Conservation (phyloP, 2,329 filamentous ascomycete species). For the Juglanconis sp. region DNA sequence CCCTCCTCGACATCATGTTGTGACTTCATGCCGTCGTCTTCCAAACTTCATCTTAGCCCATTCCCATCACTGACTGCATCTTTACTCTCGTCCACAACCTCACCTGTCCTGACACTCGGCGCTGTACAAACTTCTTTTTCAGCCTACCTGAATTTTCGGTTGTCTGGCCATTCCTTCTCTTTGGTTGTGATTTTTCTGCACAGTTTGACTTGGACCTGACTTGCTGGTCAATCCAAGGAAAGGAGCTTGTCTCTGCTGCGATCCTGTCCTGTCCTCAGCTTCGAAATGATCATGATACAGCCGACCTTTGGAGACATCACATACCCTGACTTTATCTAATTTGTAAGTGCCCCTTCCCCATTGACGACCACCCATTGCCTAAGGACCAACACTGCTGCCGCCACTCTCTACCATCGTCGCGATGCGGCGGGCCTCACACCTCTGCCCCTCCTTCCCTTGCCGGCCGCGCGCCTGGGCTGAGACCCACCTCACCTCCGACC, state of each 20-base stretch:
- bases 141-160: neutral
- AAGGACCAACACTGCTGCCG: neutral
- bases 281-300: constrained; percentile 14
- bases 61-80: neutral
- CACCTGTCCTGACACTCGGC: constrained; percentile 4
- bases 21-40: neutral
- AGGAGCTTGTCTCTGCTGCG: constrained; percentile 3
- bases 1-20: neutral
- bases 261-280: neutral
- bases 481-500: constrained; percentile 7
- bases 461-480: neutral
- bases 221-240: constrained; percentile 5
- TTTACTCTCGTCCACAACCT: no score
- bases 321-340: constrained; percentile 6
- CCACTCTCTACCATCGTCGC: neutral
- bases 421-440: neutral
- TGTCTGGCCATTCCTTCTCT: neutral
- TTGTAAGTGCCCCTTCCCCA: neutral
- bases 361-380: neutral
- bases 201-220: neutral
- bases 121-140: neutral
- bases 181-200: neutral
- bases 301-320: constrained; percentile 7
- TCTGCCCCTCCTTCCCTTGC: constrained; percentile 12
- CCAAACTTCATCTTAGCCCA: neutral